Conservation (phyloP, 2,329 filamentous ascomycete genomes). For the Sporothrix euskadiensis region DNA sequence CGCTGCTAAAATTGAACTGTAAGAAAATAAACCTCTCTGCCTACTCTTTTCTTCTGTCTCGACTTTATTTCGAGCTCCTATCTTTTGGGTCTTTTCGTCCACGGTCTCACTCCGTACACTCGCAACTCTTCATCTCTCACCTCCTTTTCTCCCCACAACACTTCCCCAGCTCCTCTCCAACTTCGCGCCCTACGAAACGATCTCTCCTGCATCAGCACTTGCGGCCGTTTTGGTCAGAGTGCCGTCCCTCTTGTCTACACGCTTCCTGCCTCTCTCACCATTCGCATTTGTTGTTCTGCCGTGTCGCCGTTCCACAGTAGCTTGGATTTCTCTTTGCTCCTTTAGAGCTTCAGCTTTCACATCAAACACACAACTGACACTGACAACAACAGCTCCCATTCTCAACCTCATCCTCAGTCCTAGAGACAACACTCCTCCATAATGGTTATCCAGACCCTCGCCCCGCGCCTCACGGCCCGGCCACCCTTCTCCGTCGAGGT, state of each 20-base stretch:
- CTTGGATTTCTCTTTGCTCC: background rate
- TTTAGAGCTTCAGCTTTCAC: background rate
- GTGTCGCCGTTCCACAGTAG: background rate
- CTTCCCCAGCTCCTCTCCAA: background rate
- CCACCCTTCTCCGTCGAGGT: slow-evolving; percentile 69
- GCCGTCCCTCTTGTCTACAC: background rate
- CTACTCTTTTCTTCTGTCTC: background rate
- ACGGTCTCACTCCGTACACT: background rate
- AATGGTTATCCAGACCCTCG: slow-evolving; percentile 35
- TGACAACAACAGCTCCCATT: background rate
- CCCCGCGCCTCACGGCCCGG: slow-evolving; percentile 56
- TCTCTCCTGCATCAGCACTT: slow-evolving; percentile 5
- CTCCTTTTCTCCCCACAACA: background rate
- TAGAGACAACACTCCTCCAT: background rate
- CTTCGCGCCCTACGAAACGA: background rate
- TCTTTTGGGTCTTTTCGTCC: no score
- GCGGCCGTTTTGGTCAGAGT: background rate
- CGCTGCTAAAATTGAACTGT: slow-evolving; percentile 3
- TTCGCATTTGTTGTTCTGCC: background rate
- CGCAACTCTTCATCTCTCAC: background rate
- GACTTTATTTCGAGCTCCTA: background rate
- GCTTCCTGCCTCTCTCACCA: background rate
- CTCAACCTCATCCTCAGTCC: background rate
- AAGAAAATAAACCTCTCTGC: slow-evolving; percentile 8
- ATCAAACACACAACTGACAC: background rate